A percentile compares a stretch with the other conserved stretches of the same genome.
Conservation (phyloP, 164 flowering plant genomes). For the Pachysandra terminalis region DNA sequence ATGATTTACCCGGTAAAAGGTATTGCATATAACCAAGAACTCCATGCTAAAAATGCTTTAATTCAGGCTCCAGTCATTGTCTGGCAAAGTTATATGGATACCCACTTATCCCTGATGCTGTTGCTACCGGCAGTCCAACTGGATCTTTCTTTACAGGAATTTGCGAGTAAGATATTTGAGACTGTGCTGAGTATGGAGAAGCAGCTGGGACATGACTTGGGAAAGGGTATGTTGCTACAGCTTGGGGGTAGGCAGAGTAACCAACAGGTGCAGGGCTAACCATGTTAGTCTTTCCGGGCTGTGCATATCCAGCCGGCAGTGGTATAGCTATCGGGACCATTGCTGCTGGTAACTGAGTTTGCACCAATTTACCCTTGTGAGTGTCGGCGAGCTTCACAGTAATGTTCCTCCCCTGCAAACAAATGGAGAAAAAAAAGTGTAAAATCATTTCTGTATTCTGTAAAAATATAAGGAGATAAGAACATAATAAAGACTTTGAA, state of each 20-base stretch:
- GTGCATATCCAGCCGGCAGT: conserved; percentile 43
- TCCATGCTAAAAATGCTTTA: neutral
- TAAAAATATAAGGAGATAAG: neutral
- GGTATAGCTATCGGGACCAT: conserved; percentile 41
- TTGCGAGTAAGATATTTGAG: conserved; percentile 32
- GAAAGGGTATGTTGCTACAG: conserved; percentile 39
- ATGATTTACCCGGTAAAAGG: neutral
- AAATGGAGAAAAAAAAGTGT: conserved; percentile 7
- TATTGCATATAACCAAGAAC: neutral
- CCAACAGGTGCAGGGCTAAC: conserved; percentile 28
- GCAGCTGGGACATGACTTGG: conserved; percentile 31
- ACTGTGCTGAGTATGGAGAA: conserved; percentile 32
- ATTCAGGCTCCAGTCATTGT: conserved; percentile 19
- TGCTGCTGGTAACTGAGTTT: conserved; percentile 37
- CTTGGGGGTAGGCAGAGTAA: conserved; percentile 42
- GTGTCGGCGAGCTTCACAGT: conserved; percentile 64
- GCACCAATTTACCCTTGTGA: conserved; percentile 39
- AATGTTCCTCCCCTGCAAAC: conserved; percentile 51
- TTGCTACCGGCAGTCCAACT: conserved; percentile 23
- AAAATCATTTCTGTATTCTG: neutral
- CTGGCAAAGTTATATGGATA: conserved; percentile 51
- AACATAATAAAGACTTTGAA: neutral
- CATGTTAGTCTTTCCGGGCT: conserved; percentile 33
- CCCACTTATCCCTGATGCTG: conserved; percentile 33
- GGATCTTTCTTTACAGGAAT: conserved; percentile 34